Conservation (phyloP, 805 yeast species). For the Schizosaccharomyces cryophilus region DNA sequence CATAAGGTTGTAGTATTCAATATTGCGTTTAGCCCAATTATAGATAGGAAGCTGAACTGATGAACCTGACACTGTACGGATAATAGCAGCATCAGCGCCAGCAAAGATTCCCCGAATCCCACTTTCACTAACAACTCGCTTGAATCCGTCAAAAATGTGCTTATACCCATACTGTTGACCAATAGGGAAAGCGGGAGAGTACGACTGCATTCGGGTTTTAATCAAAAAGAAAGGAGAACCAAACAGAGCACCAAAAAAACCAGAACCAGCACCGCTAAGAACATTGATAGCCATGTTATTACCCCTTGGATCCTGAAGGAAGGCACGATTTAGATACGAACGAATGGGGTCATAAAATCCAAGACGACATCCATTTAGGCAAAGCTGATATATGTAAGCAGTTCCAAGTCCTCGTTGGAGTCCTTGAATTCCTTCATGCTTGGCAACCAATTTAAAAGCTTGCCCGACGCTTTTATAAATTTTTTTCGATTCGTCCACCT, state of each 20-base stretch:
- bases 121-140: constrained; percentile 34
- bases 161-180: constrained; percentile 86
- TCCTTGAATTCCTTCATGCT: constrained; percentile 68
- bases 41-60: constrained; percentile 85
- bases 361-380: constrained; percentile 78
- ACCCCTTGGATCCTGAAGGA: constrained; percentile 15
- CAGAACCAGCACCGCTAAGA: constrained; percentile 57
- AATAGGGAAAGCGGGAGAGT: constrained; percentile 36
- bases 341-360: constrained; percentile 86
- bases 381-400: constrained; percentile 76
- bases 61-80: constrained; percentile 90
- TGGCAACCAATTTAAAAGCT: constrained; percentile 46
- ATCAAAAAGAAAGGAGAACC: constrained; percentile 84
- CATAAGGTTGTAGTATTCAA: constrained; percentile 28
- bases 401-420: constrained; percentile 71
- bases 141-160: constrained; percentile 42
- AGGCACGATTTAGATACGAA: constrained; percentile 16
- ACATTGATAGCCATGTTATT: constrained; percentile 32
- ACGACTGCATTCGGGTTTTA: constrained; percentile 93
- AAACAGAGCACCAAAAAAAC: constrained; percentile 35
- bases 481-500: constrained; percentile 22
- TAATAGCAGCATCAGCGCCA: constrained; percentile 83
- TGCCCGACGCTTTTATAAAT: constrained; percentile 69
- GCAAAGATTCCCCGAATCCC: constrained; percentile 61
- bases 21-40: constrained; percentile 42